These are phyloP conservation scores for Pulveroboletus frians DNA, from an alignment of 768 basidiomycete species.

Conservation along the genomic window DNA sequence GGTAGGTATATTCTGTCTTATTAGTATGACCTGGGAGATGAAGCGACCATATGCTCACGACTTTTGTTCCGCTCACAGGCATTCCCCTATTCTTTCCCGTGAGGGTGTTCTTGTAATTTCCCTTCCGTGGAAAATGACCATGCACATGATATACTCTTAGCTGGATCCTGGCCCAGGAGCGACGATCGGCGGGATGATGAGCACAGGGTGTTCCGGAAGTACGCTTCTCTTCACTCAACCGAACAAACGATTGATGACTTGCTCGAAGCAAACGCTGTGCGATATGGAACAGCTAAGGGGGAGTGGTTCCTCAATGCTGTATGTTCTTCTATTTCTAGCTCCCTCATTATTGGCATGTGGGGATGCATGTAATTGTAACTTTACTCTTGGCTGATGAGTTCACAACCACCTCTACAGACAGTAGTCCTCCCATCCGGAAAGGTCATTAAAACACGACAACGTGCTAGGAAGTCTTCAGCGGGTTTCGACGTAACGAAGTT, in stretches of 20 bases:
- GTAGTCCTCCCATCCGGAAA: slow-evolving; percentile 86
- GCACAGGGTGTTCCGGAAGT: slow-evolving; percentile 85
- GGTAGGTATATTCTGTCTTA: slow-evolving; percentile 31
- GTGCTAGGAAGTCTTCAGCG: slow-evolving; percentile 79
- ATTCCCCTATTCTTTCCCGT: slow-evolving; percentile 85
- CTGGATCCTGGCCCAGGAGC: slow-evolving; percentile 75
- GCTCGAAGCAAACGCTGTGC: slow-evolving; percentile 62
- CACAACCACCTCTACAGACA: slow-evolving; percentile 43
- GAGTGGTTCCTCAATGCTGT: slow-evolving; percentile 91
- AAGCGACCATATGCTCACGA: background rate
- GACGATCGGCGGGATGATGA: slow-evolving; percentile 82
- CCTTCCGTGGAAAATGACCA: background rate
- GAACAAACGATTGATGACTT: slow-evolving; percentile 14
- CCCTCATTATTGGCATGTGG: background rate
- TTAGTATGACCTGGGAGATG: background rate
- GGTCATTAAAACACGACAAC: slow-evolving; percentile 81
- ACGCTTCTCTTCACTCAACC: slow-evolving; percentile 18
- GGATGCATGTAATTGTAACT: background rate
- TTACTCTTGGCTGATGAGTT: background rate
- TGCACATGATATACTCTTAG: slow-evolving; percentile 30
- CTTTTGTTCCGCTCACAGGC: slow-evolving; percentile 33
- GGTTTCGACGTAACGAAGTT: slow-evolving; percentile 83
- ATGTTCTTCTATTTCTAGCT: slow-evolving; percentile 16
- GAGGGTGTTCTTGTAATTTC: slow-evolving; percentile 7
- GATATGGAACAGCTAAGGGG: slow-evolving; percentile 84